phyloP scores from a whole-genome alignment of 441 rosid genomes.

The Brassica balearica region DNA sequence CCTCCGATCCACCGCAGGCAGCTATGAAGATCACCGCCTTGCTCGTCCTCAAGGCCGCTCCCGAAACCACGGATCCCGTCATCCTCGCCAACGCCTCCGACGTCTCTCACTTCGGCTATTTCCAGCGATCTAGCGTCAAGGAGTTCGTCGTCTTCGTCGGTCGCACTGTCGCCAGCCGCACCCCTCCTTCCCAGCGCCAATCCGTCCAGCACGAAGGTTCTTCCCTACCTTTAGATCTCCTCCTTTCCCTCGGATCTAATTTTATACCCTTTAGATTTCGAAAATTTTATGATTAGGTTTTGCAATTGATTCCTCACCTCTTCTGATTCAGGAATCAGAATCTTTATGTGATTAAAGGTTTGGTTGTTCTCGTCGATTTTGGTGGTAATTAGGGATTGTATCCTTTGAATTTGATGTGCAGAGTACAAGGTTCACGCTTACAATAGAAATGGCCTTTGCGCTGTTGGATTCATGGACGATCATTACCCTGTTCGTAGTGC shows the following conservation, averaged over 20 bases:
- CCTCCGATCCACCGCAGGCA: constrained; percentile 26
- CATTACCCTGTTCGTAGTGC: constrained; percentile 93
- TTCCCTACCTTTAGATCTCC: constrained; percentile 7
- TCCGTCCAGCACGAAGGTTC: constrained; percentile 94
- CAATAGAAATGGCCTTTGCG: constrained; percentile 84
- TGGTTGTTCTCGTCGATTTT: constrained; percentile 21
- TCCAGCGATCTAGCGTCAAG: constrained; percentile 87
- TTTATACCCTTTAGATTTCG: too few relatives aligned
- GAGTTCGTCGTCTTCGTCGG: constrained; percentile 88
- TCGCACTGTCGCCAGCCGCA: constrained; percentile 90
- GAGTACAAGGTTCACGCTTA: constrained; percentile 95
- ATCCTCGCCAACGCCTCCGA: constrained; percentile 78
- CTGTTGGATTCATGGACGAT: constrained; percentile 93
- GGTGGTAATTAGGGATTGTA: constrained; percentile 27
- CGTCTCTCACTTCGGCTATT: constrained; percentile 90
- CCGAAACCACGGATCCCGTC: constrained; percentile 77
- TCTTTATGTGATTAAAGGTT: too few relatives aligned
- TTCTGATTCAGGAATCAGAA: too few relatives aligned
- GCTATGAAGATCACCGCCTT: constrained; percentile 94
- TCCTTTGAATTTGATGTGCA: too few relatives aligned
- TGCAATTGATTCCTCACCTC: too few relatives aligned
- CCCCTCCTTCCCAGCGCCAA: constrained; percentile 84
- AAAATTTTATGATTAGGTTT: too few relatives aligned
- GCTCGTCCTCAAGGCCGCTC: constrained; percentile 70
- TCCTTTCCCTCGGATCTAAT: constrained; percentile 21